Percentiles rank a stretch among this genome's conserved stretches.
Conservation (phyloP, 345 rosid species). For the Syzygium aromaticum region DNA sequence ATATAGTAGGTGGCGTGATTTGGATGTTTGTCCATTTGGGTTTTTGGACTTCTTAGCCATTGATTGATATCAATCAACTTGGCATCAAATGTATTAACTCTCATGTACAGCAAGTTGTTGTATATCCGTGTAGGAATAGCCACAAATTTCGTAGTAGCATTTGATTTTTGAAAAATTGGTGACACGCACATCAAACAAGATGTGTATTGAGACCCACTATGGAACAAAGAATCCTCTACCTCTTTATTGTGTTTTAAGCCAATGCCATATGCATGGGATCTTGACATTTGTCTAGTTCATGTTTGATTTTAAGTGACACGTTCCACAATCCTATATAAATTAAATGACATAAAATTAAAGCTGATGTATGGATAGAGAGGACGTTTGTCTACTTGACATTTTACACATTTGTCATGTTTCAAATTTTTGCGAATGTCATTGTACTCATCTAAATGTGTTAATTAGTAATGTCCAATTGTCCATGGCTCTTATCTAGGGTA, state of each 20-base stretch:
- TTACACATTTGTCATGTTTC: background rate
- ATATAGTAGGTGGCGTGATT: background rate
- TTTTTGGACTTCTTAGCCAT: background rate
- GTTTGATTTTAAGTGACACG: background rate
- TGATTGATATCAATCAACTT: background rate
- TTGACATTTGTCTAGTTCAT: background rate
- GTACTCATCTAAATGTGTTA: background rate
- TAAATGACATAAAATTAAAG: background rate
- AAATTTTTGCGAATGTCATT: background rate
- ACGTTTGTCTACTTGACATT: background rate
- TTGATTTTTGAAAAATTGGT: background rate
- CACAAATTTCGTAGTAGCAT: background rate
- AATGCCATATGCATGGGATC: background rate
- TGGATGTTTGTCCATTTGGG: background rate
- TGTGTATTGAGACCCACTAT: background rate
- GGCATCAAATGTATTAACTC: background rate
- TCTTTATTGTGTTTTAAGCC: background rate
- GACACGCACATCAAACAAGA: background rate
- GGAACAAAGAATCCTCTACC: background rate
- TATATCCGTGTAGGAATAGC: background rate
- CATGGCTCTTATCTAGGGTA: background rate
- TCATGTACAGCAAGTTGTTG: background rate
- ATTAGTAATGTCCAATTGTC: background rate
- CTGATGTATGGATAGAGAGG: background rate
- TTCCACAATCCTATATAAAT: background rate